Conservation (phyloP, 1,139 yeast species). For the Nakaseomyces sp. region DNA sequence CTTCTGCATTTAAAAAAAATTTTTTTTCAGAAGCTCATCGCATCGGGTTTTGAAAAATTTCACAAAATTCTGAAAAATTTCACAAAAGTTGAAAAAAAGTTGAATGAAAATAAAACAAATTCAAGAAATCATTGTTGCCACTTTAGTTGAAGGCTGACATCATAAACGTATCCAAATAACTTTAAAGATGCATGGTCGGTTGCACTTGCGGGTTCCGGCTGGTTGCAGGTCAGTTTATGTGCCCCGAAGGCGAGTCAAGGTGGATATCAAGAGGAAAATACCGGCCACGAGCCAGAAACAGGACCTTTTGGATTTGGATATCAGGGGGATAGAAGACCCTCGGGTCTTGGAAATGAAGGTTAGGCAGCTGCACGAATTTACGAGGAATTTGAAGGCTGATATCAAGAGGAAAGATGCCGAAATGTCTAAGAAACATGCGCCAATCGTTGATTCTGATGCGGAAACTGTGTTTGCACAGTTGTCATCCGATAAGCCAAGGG, state of each 20-base stretch:
- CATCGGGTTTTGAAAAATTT: background rate
- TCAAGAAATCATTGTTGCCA: no score
- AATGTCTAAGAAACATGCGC: background rate
- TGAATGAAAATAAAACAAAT: background rate
- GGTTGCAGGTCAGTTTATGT: conserved; percentile 1
- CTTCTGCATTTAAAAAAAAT: background rate
- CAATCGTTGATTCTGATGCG: background rate
- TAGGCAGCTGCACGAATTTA: conserved; percentile 4
- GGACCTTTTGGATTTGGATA: background rate
- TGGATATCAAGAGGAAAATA: background rate
- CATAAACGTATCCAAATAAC: no score
- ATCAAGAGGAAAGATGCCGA: background rate
- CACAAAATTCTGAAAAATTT: background rate
- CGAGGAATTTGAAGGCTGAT: conserved; percentile 3
- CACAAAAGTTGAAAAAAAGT: background rate
- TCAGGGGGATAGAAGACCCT: conserved; percentile 4
- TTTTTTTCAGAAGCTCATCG: background rate
- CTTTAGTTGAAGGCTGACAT: no score
- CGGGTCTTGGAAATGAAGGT: conserved; percentile 4
- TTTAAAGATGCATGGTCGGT: background rate
- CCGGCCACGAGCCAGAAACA: background rate
- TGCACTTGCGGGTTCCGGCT: background rate
- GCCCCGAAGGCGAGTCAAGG: background rate
- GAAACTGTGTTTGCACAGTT: background rate
- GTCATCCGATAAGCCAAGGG: no score